phyloP scores from a whole-genome alignment of 2,329 filamentous ascomycete genomes.

The Calonectria honghensis region DNA sequence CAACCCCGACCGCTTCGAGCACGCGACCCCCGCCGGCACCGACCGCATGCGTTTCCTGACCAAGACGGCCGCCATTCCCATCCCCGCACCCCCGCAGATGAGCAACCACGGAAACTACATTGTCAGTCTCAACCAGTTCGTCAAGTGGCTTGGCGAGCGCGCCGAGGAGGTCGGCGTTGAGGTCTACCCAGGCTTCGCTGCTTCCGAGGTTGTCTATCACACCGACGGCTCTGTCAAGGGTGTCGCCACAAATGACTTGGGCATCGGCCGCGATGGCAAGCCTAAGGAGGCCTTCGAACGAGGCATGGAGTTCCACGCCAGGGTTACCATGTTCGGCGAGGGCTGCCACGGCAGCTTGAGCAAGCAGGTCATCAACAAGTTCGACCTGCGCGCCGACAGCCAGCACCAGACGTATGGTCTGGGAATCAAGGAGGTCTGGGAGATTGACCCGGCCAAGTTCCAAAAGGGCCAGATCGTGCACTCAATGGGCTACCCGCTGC shows the following conservation, averaged over 20 bases:
- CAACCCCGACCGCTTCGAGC: conserved; percentile 91
- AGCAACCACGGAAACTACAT: conserved; percentile 99
- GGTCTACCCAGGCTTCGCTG: conserved; percentile 96
- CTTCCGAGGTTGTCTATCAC: conserved; percentile 92
- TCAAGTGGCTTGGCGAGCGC: conserved; percentile 95
- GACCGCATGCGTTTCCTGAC: conserved; percentile 98
- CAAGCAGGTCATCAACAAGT: conserved; percentile 97
- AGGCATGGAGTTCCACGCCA: conserved; percentile 98
- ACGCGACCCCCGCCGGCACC: conserved; percentile 86
- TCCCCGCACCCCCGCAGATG: conserved; percentile 97
- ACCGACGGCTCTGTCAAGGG: conserved; percentile 91
- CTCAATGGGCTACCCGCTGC: conserved; percentile 93
- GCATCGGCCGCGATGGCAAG: conserved; percentile 86
- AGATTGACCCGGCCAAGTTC: conserved; percentile 95
- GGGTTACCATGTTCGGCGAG: conserved; percentile 93
- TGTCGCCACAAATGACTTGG: conserved; percentile 96
- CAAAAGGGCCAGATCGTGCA: conserved; percentile 89
- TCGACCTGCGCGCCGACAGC: conserved; percentile 90
- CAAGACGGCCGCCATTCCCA: conserved; percentile 83
- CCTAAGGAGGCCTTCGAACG: conserved; percentile 94
- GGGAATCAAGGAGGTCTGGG: conserved; percentile 98
- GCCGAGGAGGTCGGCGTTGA: conserved; percentile 98
- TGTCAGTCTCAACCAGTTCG: conserved; percentile 94
- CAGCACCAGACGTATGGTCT: conserved; percentile 97
- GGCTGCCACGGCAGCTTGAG: conserved; percentile 96